A percentile compares a stretch with the other conserved stretches of the same genome.
These are phyloP conservation scores for Plasmodium billcollinsi DNA, from an alignment of 169 alveolate species.

Conservation along the genomic window DNA sequence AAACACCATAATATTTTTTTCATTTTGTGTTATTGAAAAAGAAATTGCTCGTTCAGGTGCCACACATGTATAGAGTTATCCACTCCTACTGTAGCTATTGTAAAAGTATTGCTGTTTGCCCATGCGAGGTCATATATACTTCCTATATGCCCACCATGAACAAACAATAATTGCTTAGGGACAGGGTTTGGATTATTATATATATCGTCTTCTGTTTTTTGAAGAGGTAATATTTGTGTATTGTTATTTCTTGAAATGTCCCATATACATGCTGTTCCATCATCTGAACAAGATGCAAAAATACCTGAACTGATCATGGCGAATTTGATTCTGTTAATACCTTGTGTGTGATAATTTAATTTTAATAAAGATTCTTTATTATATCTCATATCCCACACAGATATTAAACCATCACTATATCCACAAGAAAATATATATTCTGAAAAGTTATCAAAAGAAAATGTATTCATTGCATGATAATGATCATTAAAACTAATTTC, in stretches of 20 bases:
- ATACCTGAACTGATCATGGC: slow-evolving; percentile 82
- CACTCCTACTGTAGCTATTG: slow-evolving; percentile 60
- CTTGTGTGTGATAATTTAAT: slow-evolving; percentile 81
- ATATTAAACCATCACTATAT: slow-evolving; percentile 79
- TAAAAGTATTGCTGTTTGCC: slow-evolving; percentile 70
- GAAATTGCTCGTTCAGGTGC: slow-evolving; percentile 72
- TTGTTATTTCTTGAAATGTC: slow-evolving; percentile 74
- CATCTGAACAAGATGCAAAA: slow-evolving; percentile 85
- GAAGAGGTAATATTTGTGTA: slow-evolving; percentile 6
- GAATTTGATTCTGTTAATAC: slow-evolving; percentile 82
- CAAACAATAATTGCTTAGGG: slow-evolving; percentile 80
- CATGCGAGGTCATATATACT: slow-evolving; percentile 84
- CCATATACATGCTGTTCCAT: slow-evolving; percentile 82
- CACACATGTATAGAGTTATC: slow-evolving; percentile 70
- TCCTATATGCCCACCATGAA: slow-evolving; percentile 85
- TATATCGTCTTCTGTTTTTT: slow-evolving; percentile 62
- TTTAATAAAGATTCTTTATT: slow-evolving; percentile 63
- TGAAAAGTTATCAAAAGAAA: slow-evolving; percentile 79
- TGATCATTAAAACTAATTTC: slow-evolving; percentile 46
- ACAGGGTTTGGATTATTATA: slow-evolving; percentile 56
- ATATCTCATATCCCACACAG: slow-evolving; percentile 82
- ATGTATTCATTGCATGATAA: slow-evolving; percentile 72
- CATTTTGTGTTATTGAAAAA: slow-evolving; percentile 26
- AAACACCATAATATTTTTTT: background rate
- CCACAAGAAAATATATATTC: slow-evolving; percentile 77